These are phyloP conservation scores for Amphicarpaea edgeworthii DNA, from an alignment of 306 rosid species.

Conservation along the genomic window DNA sequence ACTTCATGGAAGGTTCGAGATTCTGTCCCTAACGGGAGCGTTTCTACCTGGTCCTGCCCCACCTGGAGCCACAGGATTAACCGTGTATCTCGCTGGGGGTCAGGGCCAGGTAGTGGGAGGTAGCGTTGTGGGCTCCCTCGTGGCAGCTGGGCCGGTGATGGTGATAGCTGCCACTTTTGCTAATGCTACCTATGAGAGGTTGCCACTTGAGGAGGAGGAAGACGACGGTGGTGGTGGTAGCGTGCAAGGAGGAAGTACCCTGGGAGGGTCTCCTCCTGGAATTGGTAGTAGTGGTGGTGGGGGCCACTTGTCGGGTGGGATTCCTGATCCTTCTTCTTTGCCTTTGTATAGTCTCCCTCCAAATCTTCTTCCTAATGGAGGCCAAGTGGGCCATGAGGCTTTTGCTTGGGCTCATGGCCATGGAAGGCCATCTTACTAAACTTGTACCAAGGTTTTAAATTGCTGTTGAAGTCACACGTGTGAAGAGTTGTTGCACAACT, in stretches of 20 bases:
- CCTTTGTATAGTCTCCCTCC: conserved; percentile 71
- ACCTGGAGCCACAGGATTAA: conserved; percentile 82
- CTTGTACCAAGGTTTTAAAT: not conserved
- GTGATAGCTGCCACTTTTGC: conserved; percentile 92
- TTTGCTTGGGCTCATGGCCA: conserved; percentile 82
- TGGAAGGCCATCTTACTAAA: conserved; percentile 65
- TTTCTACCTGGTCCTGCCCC: conserved; percentile 89
- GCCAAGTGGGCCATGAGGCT: conserved; percentile 72
- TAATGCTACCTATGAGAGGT: conserved; percentile 88
- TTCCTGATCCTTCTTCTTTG: conserved; percentile 72
- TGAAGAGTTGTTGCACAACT: not conserved
- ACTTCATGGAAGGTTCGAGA: conserved; percentile 91
- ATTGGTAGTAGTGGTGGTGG: conserved; percentile 50
- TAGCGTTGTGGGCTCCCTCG: conserved; percentile 81
- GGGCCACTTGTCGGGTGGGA: conserved; percentile 51
- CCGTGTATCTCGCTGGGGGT: conserved; percentile 87
- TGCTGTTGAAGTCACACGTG: not conserved
- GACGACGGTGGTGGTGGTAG: conserved; percentile 49
- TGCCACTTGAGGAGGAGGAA: conserved; percentile 84
- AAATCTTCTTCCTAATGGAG: conserved; percentile 72
- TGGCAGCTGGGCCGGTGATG: conserved; percentile 93
- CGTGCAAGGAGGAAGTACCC: conserved; percentile 49
- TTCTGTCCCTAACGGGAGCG: conserved; percentile 78
- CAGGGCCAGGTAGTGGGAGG: conserved; percentile 94
- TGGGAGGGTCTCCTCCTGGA: conserved; percentile 58